Percentiles rank a stretch among this genome's conserved stretches.
These are phyloP conservation scores for Cyberlindnera petersonii DNA, from an alignment of 805 yeast species.

Conservation along the genomic window DNA sequence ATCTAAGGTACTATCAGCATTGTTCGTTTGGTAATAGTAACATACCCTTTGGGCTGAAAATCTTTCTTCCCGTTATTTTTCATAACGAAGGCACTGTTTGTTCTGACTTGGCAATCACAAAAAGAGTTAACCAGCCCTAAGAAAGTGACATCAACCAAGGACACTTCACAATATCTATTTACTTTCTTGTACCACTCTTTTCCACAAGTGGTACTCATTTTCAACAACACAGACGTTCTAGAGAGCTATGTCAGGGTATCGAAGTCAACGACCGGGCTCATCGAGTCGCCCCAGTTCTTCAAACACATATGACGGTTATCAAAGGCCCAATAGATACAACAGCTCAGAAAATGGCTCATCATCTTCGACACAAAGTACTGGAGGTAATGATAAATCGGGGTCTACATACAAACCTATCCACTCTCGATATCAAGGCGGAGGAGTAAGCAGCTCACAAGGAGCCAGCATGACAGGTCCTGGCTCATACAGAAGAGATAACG, in stretches of 20 bases:
- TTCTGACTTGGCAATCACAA: too few relatives aligned
- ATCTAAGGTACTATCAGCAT: too few relatives aligned
- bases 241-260: constrained; percentile 15
- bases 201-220: too few relatives aligned
- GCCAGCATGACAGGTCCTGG: neutral
- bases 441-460: neutral
- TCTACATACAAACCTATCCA: constrained; percentile 12
- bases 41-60: too few relatives aligned
- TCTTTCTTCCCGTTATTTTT: too few relatives aligned
- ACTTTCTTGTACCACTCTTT: too few relatives aligned
- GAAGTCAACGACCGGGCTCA: constrained; percentile 17
- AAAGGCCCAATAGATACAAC: constrained; percentile 6
- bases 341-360: constrained; percentile 1
- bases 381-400: constrained; percentile 4
- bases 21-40: too few relatives aligned
- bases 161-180: too few relatives aligned
- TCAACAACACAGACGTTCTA: neutral
- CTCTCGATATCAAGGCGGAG: constrained; percentile 6
- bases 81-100: too few relatives aligned
- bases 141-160: too few relatives aligned
- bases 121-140: too few relatives aligned
- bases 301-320: constrained; percentile 5
- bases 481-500: constrained; percentile 7
- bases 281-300: constrained; percentile 11
- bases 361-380: constrained; percentile 2